Percentiles rank a stretch among this genome's conserved stretches.
Conservation (phyloP, 192 early-diverging fungal species). For the Backusella australiensis region DNA sequence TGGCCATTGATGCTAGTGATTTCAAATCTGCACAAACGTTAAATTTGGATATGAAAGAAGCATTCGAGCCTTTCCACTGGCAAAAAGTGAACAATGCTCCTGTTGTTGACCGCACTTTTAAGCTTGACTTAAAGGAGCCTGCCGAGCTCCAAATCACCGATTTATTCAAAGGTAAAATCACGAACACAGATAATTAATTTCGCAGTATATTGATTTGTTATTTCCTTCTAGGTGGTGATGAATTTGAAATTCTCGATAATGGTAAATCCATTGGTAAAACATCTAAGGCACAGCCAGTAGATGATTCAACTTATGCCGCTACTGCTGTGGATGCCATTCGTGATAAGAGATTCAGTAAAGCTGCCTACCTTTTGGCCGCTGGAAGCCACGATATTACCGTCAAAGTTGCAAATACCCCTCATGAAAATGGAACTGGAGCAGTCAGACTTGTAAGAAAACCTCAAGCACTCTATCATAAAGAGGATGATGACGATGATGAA, state of each 20-base stretch:
- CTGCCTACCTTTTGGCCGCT: background rate
- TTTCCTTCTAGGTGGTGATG: constrained; percentile 4
- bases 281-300: background rate
- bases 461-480: background rate
- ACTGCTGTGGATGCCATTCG: background rate
- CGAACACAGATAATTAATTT: background rate
- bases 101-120: constrained; percentile 7
- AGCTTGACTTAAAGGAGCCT: background rate
- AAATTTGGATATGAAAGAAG: background rate
- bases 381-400: constrained; percentile 8
- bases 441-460: constrained; percentile 1
- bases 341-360: constrained; percentile 8
- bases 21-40: background rate
- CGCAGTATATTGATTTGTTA: background rate
- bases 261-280: constrained; percentile 8
- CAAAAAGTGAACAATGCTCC: background rate
- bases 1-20: background rate
- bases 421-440: constrained; percentile 2
- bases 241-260: constrained; percentile 5
- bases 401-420: constrained; percentile 6
- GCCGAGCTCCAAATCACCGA: constrained; percentile 1
- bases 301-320: background rate
- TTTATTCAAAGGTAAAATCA: background rate
- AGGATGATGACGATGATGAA: background rate
- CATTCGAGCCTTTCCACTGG: constrained; percentile 16